Percentiles rank a stretch among this genome's conserved stretches.
phyloP scores from a whole-genome alignment of 2,329 filamentous ascomycete species.

The Penicillium brasilianum region DNA sequence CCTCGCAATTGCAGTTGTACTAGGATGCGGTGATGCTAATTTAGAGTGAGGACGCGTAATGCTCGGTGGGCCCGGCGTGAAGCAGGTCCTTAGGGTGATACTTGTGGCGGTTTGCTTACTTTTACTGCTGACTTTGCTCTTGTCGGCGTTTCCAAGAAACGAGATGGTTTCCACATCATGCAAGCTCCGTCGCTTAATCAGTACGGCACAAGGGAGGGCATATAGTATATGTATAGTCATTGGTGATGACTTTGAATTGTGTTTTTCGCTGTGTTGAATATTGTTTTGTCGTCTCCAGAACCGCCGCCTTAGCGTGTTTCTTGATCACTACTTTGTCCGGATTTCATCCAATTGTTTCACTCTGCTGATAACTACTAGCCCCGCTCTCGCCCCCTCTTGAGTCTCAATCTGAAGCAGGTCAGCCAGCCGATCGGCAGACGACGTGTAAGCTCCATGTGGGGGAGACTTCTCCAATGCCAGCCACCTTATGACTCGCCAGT shows the following conservation, averaged over 20 bases:
- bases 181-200: background rate
- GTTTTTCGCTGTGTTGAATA: background rate
- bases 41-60: constrained; percentile 17
- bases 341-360: background rate
- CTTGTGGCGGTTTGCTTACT: constrained; percentile 13
- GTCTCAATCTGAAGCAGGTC: constrained; percentile 13
- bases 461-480: background rate
- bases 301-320: constrained; percentile 3
- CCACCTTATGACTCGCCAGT: constrained; percentile 12
- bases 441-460: constrained; percentile 18
- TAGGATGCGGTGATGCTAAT: constrained; percentile 15
- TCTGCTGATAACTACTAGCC: background rate
- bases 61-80: constrained; percentile 2
- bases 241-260: background rate
- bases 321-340: constrained; percentile 6
- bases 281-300: background rate
- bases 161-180: background rate
- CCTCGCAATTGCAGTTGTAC: constrained; percentile 11
- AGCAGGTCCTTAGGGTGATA: constrained; percentile 14
- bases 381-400: background rate
- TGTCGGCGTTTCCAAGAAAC: background rate
- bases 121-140: background rate
- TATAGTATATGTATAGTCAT: background rate
- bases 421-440: constrained; percentile 21
- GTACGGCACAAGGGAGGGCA: background rate